Percentiles rank a stretch among this genome's conserved stretches.
These are phyloP conservation scores for Blastocystis sp. DNA, from an alignment of 352 stramenopile genomes.

Conservation along the genomic window DNA sequence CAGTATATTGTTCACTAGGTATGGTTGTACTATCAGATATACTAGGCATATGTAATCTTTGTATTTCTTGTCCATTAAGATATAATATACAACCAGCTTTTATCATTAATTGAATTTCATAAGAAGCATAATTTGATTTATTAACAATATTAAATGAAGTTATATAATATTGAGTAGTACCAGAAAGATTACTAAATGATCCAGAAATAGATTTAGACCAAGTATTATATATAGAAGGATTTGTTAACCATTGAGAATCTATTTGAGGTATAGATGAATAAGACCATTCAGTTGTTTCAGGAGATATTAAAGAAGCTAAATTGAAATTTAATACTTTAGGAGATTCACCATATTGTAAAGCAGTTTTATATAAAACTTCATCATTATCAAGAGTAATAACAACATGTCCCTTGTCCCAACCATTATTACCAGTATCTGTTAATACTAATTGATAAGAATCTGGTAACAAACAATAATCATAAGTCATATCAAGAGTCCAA, in stretches of 20 bases:
- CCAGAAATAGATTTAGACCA: not conserved
- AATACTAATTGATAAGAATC: not conserved
- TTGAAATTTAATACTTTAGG: constrained; percentile 25
- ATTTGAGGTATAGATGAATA: not conserved
- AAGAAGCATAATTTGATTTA: too few relatives aligned
- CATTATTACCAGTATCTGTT: not conserved
- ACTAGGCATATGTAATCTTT: too few relatives aligned
- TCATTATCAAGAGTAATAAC: not conserved
- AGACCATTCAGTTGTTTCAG: not conserved
- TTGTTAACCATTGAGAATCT: not conserved
- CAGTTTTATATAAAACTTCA: not conserved
- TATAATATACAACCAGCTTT: constrained; percentile 23
- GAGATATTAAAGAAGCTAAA: not conserved
- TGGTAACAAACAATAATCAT: not conserved
- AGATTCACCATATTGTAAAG: not conserved
- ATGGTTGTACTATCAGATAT: too few relatives aligned
- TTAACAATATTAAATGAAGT: not conserved
- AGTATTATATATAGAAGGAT: not conserved
- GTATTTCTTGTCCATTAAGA: constrained; percentile 26
- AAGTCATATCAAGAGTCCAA: too few relatives aligned
- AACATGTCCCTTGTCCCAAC: constrained; percentile 3
- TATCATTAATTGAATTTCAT: too few relatives aligned
- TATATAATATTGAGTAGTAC: not conserved
- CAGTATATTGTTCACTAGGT: too few relatives aligned
- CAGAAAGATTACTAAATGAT: not conserved